Conservation (phyloP, 345 rosid genomes). For the Corchorus capsularis region DNA sequence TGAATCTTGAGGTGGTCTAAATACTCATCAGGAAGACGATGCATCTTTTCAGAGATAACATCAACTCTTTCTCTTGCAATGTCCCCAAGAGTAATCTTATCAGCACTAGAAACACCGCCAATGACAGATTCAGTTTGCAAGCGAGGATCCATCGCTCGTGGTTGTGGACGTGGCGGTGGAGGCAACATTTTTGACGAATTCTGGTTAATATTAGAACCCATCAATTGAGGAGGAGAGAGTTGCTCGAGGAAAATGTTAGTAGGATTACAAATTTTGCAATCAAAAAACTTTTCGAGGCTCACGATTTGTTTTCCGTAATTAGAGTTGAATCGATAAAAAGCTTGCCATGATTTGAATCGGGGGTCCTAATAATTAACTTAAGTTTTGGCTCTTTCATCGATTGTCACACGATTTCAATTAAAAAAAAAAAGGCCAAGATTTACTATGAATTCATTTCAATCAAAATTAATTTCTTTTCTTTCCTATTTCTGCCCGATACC, state of each 20-base stretch:
- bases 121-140: slow-evolving; percentile 66
- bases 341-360: no score
- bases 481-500: no score
- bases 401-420: no score
- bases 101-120: slow-evolving; percentile 61
- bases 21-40: slow-evolving; percentile 67
- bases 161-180: slow-evolving; percentile 66
- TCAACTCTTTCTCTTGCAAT: slow-evolving; percentile 91
- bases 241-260: not conserved
- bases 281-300: no score
- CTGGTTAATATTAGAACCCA: slow-evolving; percentile 76
- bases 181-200: slow-evolving; percentile 72
- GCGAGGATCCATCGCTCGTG: slow-evolving; percentile 31
- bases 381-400: no score
- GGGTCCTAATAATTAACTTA: no score
- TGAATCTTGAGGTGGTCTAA: slow-evolving; percentile 78
- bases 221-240: not conserved
- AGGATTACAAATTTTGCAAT: no score
- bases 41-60: slow-evolving; percentile 73
- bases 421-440: no score
- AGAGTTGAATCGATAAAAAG: no score
- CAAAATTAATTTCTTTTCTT: no score
- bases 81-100: slow-evolving; percentile 77
- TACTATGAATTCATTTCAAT: no score
- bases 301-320: no score